These are phyloP conservation scores for Coriaria nepalensis DNA, from an alignment of 306 rosid species.

Conservation along the genomic window DNA sequence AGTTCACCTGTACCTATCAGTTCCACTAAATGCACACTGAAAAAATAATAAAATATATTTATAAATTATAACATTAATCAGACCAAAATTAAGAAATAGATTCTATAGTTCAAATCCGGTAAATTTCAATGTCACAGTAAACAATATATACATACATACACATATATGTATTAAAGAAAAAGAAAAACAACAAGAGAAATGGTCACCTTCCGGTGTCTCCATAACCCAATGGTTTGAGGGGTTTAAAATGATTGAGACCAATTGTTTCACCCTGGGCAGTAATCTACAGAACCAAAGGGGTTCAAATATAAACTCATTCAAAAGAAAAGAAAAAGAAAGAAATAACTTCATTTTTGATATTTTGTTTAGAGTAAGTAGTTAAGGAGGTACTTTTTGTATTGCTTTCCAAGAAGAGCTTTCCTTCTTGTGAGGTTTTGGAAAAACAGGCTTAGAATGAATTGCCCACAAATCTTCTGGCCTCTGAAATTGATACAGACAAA, in stretches of 20 bases:
- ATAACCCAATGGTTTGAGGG: conserved; percentile 81
- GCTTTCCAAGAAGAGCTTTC: conserved; percentile 74
- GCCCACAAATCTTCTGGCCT: conserved; percentile 97
- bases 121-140: too few relatives aligned
- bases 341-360: not conserved
- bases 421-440: conserved; percentile 81
- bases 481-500: conserved; percentile 21
- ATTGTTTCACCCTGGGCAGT: conserved; percentile 44
- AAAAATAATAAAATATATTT: too few relatives aligned
- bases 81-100: not conserved
- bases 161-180: not conserved
- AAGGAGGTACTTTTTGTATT: conserved; percentile 50
- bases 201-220: conserved; percentile 93
- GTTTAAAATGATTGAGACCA: conserved; percentile 75
- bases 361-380: not conserved
- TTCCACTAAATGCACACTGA: conserved; percentile 97
- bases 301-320: not conserved
- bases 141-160: too few relatives aligned
- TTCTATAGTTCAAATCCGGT: too few relatives aligned
- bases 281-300: conserved; percentile 24
- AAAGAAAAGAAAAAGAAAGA: conserved; percentile 5
- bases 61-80: conserved; percentile 13
- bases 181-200: not conserved
- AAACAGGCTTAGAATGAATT: conserved; percentile 73
- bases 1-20: conserved; percentile 64